Conservation (phyloP, 345 rosid genomes). For the Heritiera littoralis region DNA sequence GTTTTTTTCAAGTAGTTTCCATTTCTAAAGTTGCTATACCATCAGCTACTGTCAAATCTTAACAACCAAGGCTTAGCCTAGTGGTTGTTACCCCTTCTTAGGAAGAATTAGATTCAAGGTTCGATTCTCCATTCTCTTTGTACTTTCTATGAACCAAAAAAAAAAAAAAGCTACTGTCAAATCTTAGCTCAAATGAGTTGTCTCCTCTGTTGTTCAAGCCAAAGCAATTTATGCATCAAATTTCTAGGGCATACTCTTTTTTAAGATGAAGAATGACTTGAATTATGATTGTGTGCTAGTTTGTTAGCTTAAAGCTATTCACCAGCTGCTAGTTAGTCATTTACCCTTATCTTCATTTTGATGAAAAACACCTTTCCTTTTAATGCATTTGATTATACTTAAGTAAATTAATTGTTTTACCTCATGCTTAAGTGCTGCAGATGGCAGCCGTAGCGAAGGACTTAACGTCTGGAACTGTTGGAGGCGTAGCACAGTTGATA, state of each 20-base stretch:
- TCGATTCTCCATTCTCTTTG: too few relatives aligned
- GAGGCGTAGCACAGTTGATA: constrained; percentile 91
- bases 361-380: neutral
- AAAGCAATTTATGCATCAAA: neutral
- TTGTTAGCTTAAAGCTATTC: neutral
- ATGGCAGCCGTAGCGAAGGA: constrained; percentile 94
- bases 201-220: neutral
- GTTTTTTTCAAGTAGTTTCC: neutral
- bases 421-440: constrained; percentile 34
- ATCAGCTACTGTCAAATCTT: neutral
- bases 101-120: too few relatives aligned
- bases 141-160: too few relatives aligned
- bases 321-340: neutral
- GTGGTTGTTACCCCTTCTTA: too few relatives aligned
- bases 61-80: too few relatives aligned
- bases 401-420: constrained; percentile 8
- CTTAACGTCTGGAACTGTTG: constrained; percentile 84
- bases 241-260: neutral
- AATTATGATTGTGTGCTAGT: neutral
- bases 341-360: neutral
- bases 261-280: neutral
- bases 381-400: neutral
- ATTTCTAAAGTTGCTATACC: neutral
- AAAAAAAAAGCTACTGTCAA: too few relatives aligned
- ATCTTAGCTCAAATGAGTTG: neutral